phyloP scores from a whole-genome alignment of 257 asterid genomes.

The Solanum dulcamara region DNA sequence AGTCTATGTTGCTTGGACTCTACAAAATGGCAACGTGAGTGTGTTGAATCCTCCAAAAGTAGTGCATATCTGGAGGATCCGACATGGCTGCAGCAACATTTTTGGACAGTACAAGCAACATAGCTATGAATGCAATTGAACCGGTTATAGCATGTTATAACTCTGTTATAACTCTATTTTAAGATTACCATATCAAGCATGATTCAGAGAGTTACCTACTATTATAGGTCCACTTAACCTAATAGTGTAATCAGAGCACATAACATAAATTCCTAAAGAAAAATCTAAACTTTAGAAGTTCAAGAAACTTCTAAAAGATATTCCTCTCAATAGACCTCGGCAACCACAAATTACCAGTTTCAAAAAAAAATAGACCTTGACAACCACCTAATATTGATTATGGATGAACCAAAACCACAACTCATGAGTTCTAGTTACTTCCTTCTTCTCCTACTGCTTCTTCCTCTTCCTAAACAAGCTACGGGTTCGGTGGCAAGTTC shows the following conservation, averaged over 20 bases:
- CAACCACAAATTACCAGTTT: not conserved
- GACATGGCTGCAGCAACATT: not conserved
- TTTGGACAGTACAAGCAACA: not conserved
- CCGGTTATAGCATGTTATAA: not conserved
- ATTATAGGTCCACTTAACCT: not conserved
- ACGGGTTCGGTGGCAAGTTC: too few species aligned
- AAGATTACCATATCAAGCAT: not conserved
- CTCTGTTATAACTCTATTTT: not conserved
- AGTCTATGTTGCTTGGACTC: not conserved
- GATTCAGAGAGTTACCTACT: too few species aligned
- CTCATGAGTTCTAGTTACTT: not conserved
- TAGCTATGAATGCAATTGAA: not conserved
- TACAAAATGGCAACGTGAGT: not conserved
- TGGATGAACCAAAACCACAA: slow-evolving; percentile 41
- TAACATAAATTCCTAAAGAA: not conserved
- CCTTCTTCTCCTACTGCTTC: not conserved
- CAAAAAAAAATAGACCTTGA: not conserved
- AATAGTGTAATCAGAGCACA: not conserved
- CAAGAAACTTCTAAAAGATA: not conserved
- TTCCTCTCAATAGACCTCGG: slow-evolving; percentile 22
- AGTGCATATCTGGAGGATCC: not conserved
- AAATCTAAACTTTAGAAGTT: not conserved
- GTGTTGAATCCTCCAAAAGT: not conserved
- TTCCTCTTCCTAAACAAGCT: not conserved
- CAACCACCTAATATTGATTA: slow-evolving; percentile 42